Evolutionary conservation across 2,329 filamentous ascomycete species (phyloP), one percentile per base, ranked within the genome.

Genomic region (Fusarium ambrosium): DNA sequence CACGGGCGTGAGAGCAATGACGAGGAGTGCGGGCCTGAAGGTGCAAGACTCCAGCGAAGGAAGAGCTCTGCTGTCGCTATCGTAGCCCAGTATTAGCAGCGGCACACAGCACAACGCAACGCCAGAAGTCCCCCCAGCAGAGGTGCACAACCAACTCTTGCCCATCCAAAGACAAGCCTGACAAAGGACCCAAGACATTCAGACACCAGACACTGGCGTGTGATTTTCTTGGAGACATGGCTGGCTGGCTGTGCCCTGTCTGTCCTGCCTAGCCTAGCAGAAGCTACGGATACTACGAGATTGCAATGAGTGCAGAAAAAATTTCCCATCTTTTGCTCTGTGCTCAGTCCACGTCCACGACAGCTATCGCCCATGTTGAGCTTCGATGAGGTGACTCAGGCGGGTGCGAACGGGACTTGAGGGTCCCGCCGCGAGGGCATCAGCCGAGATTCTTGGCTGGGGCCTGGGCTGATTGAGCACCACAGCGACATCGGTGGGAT

Each of bases 401-500:
- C 68, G 65, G 62, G 32, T 63, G 68, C 62, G 56, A 69, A 61
- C 63, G 68, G 69, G 68, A 72, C 53, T 62, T 73, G 76, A 78
- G 77, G 76, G 70, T 71, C 76, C 77, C 76, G 77, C 78, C 77
- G 73, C 62, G 62, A 76, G 69, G 70, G 70, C 77, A 79, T 79
- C 77, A 78, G 73, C 77, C 77, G 77, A 79, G 77, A 79, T 77
- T 79, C 69, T 69, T 70, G 39, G 62, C 69, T 75, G 69, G 72
- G 70, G 75, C 70, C 77, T 79, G 77, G 73, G 73, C 77, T 78
- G 77, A 78, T 79, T 29, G 70, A 76, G 70, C 74, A 77, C 75
- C 71, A 72, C 70, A 79, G 77, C 77, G 77, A 78, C 76, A 76
- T 77, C 77, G 77, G 76, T 79, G 77, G 77, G 76, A 77, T 78